Percentiles rank a stretch among this genome's conserved stretches.
Evolutionary conservation across 495 filamentous ascomycete species (phyloP).

Genomic region (Aspergillus nanangensis): DNA sequence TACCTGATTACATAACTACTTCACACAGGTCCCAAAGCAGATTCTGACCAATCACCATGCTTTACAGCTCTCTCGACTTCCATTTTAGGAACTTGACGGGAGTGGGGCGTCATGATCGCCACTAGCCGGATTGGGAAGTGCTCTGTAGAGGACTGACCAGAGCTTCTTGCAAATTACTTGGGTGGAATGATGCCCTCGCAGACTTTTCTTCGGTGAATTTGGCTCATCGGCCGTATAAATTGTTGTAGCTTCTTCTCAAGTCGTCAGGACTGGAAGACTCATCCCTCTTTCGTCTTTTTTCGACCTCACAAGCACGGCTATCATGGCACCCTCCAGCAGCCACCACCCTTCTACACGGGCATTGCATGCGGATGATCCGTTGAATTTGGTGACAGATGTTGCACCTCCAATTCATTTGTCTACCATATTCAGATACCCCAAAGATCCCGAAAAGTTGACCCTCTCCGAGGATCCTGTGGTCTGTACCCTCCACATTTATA

Average conservation of each 20-base stretch:
- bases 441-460: slow-evolving; percentile 54
- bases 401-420: slow-evolving; percentile 79
- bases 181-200: too few relatives aligned
- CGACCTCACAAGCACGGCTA: too few relatives aligned
- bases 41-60: too few relatives aligned
- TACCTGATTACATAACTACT: too few relatives aligned
- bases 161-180: neutral
- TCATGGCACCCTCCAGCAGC: slow-evolving; percentile 5
- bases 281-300: neutral
- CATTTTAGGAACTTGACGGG: slow-evolving; percentile 15
- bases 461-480: slow-evolving; percentile 28
- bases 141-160: neutral
- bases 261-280: too few relatives aligned
- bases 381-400: slow-evolving; percentile 62
- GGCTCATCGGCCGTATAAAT: too few relatives aligned
- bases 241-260: too few relatives aligned
- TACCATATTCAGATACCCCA: slow-evolving; percentile 74
- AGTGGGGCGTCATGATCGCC: slow-evolving; percentile 7
- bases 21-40: too few relatives aligned
- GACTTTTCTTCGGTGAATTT: too few relatives aligned
- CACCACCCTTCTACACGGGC: slow-evolving; percentile 49
- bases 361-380: slow-evolving; percentile 74
- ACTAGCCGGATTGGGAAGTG: neutral
- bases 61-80: too few relatives aligned
- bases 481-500: slow-evolving; percentile 1